phyloP scores from a whole-genome alignment of 306 rosid genomes.

The Acacia confusa region DNA sequence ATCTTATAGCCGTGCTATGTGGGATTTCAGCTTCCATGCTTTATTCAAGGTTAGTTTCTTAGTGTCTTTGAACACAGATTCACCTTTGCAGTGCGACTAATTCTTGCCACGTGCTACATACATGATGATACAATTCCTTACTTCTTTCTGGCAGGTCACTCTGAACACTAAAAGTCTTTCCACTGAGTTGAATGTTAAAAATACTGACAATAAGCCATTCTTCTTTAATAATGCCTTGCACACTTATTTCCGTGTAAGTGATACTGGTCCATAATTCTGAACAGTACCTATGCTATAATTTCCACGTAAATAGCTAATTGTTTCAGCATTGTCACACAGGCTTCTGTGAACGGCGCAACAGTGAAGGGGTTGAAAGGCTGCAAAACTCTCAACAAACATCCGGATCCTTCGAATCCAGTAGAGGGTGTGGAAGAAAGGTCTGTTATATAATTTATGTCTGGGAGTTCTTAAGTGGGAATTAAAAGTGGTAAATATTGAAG shows the following conservation, averaged over 20 bases:
- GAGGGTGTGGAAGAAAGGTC: constrained; percentile 93
- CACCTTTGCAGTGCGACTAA: constrained; percentile 15
- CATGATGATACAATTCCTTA: constrained; percentile 1
- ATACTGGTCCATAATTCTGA: constrained; percentile 18
- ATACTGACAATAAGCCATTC: constrained; percentile 80
- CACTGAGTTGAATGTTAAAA: constrained; percentile 70
- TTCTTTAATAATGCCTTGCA: constrained; percentile 88
- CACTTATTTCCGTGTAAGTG: constrained; percentile 81
- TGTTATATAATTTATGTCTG: constrained; percentile 24
- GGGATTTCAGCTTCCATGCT: constrained; percentile 96
- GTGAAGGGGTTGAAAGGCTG: constrained; percentile 84
- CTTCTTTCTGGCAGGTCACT: constrained; percentile 56
- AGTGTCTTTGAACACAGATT: constrained; percentile 14
- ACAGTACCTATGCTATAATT: constrained; percentile 8
- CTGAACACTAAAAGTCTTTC: constrained; percentile 68
- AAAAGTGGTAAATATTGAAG: constrained; percentile 12
- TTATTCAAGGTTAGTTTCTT: constrained; percentile 69
- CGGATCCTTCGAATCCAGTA: constrained; percentile 83
- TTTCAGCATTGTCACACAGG: constrained; percentile 52
- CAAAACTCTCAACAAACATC: constrained; percentile 81
- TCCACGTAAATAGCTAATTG: constrained; percentile 18
- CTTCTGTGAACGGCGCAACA: constrained; percentile 71
- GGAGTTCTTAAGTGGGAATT: constrained; percentile 1
- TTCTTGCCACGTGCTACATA: constrained; percentile 8
- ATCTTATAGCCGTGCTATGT: constrained; percentile 77